Base-by-base conservation (phyloP, 164 flowering plant species). In the Echeveria elegans region DNA sequence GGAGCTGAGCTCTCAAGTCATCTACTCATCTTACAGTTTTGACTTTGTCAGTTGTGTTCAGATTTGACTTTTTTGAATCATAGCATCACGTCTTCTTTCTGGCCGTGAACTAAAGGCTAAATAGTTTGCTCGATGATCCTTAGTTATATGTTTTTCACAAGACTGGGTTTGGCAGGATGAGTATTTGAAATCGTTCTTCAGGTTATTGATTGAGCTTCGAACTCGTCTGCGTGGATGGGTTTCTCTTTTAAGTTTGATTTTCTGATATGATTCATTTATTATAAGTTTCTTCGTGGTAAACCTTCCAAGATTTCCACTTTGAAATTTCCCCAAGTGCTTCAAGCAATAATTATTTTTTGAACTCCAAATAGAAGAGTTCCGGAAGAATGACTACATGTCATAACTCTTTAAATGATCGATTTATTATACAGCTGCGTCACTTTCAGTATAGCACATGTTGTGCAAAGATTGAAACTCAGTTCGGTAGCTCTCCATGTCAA, bases 401-500 rank as follows among this genome's bases (percentile, higher is more conserved):
- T 34, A 34, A 34, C 37, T 34, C 23, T 47, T 47, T 47, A 47
- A 43, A 47, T 19, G n/a, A 47, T 53, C 31, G 11, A 6, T 30
- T 11, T 53, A 31, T 53, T 10, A 10, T 30, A 53, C 1, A 30
- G 1, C 6, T 9, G 30, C 15, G 12, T 24, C 60, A 53, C 60
- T 53, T 53, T 53, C 60, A 11, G 15, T 26, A 52, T 5, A 24
- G 60, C 60, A 53, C 60, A 12, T 24, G 31, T 53, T 53, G 31
- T 26, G 56, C 23, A n/a, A 50, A 21, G 26, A 50, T 53, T 53
- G 60, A 26, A 18, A 28, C 24, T 53, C 31, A 53, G 60, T 53
- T 53, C 0, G 60, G 30, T 53, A 53, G 60, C 28, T 53, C 60
- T 53, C 60, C 31, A 53, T 53, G 30, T 53, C 60, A 53, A 53